phyloP scores from a whole-genome alignment of 2,329 filamentous ascomycete species.

The Emmonsia crescens region DNA sequence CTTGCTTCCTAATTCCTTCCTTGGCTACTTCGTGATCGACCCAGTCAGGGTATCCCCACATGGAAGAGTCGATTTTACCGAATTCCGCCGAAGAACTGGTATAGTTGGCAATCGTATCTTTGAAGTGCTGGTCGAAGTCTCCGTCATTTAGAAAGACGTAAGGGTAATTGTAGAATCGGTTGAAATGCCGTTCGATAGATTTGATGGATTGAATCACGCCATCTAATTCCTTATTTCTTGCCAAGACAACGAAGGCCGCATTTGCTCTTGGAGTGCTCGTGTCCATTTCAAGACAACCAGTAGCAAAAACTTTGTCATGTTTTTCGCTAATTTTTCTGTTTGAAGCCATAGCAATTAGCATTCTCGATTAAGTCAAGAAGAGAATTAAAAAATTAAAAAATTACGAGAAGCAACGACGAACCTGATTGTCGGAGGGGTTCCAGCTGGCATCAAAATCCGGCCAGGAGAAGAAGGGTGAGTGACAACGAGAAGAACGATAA shows the following conservation, averaged over 20 bases:
- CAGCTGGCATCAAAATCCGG: conserved; percentile 75
- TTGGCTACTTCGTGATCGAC: conserved; percentile 86
- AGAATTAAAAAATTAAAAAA: neutral
- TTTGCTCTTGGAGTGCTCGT: conserved; percentile 74
- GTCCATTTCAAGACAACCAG: conserved; percentile 69
- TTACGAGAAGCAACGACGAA: conserved; percentile 36
- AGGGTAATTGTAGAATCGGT: conserved; percentile 96
- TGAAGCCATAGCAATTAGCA: neutral
- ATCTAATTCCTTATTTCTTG: conserved; percentile 90
- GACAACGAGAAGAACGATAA: conserved; percentile 83
- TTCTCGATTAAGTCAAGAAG: neutral
- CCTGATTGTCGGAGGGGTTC: conserved; percentile 82
- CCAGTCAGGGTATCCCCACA: conserved; percentile 98
- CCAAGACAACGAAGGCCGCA: conserved; percentile 89
- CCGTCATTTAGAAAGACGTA: conserved; percentile 98
- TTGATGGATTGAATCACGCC: conserved; percentile 95
- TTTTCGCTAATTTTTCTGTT: conserved; percentile 89
- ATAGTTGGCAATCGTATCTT: conserved; percentile 75
- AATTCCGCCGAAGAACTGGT: conserved; percentile 85
- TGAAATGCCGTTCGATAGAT: conserved; percentile 97
- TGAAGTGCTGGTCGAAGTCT: conserved; percentile 93
- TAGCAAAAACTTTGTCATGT: conserved; percentile 91
- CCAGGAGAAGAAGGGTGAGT: conserved; percentile 75
- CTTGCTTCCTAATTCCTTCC: conserved; percentile 93
- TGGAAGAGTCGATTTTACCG: conserved; percentile 77